phyloP scores from a whole-genome alignment of 768 basidiomycete genomes.

The Mycena haematopus region DNA sequence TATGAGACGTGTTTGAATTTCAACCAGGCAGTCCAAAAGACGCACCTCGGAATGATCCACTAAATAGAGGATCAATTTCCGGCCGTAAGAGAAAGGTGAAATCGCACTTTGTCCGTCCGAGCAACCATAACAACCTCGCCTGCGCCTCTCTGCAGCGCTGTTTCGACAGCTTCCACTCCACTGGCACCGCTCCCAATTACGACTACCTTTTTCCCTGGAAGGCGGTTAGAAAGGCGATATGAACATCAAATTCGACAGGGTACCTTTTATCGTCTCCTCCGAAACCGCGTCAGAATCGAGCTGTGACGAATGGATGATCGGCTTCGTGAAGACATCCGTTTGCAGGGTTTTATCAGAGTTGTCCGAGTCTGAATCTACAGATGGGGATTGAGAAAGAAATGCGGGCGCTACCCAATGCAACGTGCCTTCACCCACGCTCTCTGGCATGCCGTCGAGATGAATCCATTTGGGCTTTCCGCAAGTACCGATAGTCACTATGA shows the following conservation, averaged over 20 bases:
- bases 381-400: not conserved
- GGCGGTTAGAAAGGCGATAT: not conserved
- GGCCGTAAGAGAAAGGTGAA: not conserved
- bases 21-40: not conserved
- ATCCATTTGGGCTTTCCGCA: conserved; percentile 56
- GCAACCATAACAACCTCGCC: conserved; percentile 46
- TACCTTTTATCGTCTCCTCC: conserved; percentile 31
- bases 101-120: conserved; percentile 44
- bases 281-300: conserved; percentile 46
- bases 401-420: not conserved
- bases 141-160: conserved; percentile 37
- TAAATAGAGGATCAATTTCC: not conserved
- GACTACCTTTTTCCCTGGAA: conserved; percentile 46
- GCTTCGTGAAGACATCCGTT: conserved; percentile 42
- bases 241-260: not conserved
- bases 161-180: conserved; percentile 42
- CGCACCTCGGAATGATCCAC: conserved; percentile 53
- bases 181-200: conserved; percentile 61
- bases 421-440: conserved; percentile 30
- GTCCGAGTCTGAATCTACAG: not conserved
- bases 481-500: conserved; percentile 56
- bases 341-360: conserved; percentile 20
- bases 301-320: conserved; percentile 54
- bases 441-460: conserved; percentile 51
- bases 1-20: not conserved